phyloP scores from a whole-genome alignment of 2,329 filamentous ascomycete species.

The Colletotrichum lentis region DNA sequence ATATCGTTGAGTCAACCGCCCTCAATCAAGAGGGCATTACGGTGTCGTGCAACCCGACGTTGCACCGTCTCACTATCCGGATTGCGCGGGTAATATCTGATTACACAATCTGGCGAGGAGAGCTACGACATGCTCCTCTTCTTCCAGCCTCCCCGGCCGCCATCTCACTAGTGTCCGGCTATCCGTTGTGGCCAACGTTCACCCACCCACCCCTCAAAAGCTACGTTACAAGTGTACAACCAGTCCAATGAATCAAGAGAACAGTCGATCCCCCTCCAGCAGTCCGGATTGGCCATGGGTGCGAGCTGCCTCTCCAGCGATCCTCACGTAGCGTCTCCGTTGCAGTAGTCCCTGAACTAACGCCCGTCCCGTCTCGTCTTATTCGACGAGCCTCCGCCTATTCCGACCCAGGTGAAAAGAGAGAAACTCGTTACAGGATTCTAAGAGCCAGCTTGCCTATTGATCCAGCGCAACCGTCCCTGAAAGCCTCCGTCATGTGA shows the following conservation, averaged over 20 bases:
- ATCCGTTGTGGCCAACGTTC: constrained; percentile 15
- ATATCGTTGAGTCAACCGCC: neutral
- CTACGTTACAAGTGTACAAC: neutral
- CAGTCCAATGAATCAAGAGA: neutral
- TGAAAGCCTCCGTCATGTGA: constrained; percentile 13
- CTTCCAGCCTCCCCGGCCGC: constrained; percentile 26
- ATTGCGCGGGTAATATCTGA: neutral
- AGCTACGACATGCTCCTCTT: neutral
- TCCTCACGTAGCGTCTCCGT: constrained; percentile 1
- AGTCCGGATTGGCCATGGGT: constrained; percentile 23
- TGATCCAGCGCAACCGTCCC: neutral
- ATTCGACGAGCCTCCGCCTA: constrained; percentile 7
- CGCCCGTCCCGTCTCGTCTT: neutral
- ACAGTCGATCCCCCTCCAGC: neutral
- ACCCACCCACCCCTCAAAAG: constrained; percentile 1
- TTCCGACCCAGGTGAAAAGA: neutral
- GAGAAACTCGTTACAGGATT: neutral
- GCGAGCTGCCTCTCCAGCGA: constrained; percentile 14
- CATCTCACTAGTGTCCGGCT: constrained; percentile 24
- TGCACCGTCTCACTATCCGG: neutral
- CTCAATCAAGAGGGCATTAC: neutral
- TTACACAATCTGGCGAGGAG: neutral
- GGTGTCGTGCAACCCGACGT: neutral
- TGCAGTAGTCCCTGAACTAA: constrained; percentile 16
- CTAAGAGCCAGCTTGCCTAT: neutral